Conservation (phyloP, 2,329 filamentous ascomycete species). For the Alternaria consortialis region DNA sequence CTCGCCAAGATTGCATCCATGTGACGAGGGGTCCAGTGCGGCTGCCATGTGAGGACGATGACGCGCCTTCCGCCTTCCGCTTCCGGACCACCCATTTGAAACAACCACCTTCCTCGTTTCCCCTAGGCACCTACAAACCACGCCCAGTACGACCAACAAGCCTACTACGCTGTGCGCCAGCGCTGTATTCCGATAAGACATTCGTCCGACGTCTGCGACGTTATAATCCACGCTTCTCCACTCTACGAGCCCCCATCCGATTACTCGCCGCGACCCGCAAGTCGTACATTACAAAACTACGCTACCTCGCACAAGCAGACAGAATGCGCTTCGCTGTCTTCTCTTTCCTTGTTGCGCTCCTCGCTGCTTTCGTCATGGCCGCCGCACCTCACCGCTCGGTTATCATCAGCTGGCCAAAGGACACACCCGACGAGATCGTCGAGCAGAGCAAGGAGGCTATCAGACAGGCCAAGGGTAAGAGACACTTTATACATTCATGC, state of each 20-base stretch:
- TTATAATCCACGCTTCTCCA: not conserved
- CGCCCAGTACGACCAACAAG: not conserved
- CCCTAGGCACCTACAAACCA: conserved; percentile 8
- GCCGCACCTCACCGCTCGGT: conserved; percentile 71
- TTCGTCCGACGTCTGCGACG: not conserved
- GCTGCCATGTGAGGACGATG: conserved; percentile 8
- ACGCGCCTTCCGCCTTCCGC: conserved; percentile 19
- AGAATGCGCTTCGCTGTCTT: conserved; percentile 73
- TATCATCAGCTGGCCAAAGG: conserved; percentile 78
- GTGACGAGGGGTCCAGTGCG: conserved; percentile 7
- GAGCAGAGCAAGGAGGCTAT: conserved; percentile 76
- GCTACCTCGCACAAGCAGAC: not conserved
- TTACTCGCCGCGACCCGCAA: not conserved
- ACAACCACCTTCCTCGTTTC: conserved; percentile 16
- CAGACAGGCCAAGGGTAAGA: conserved; percentile 69
- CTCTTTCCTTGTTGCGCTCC: conserved; percentile 65
- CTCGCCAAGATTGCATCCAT: conserved; percentile 1
- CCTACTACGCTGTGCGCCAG: not conserved
- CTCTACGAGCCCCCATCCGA: not conserved
- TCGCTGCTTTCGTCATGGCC: conserved; percentile 70
- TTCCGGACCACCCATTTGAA: conserved; percentile 14
- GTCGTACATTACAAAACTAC: not conserved
- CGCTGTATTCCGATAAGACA: conserved; percentile 4
- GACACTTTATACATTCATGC: not conserved
- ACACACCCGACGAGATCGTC: conserved; percentile 73